These are phyloP conservation scores for Phytophthora aleatoria DNA, from an alignment of 352 stramenopile species.

Conservation along the genomic window DNA sequence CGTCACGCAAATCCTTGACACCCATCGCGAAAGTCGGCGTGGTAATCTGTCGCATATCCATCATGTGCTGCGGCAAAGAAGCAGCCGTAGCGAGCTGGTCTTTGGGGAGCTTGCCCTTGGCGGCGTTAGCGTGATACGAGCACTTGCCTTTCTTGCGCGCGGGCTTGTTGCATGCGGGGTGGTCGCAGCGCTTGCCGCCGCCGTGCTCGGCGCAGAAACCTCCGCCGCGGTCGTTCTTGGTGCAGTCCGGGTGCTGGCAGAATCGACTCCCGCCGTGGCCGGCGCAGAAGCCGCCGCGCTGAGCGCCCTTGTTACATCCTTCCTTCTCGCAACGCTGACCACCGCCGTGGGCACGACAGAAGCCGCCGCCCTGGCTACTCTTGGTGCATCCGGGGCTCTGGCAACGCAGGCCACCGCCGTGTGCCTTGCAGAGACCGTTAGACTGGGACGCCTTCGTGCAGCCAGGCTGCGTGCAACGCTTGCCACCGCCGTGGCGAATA, in stretches of 20 bases:
- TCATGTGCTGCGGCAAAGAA: conserved; percentile 64
- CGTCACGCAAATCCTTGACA: conserved; percentile 50
- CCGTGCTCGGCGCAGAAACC: conserved; percentile 88
- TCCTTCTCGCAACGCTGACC: conserved; percentile 85
- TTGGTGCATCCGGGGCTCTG: conserved; percentile 80
- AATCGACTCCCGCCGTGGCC: conserved; percentile 82
- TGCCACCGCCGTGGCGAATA: conserved; percentile 84
- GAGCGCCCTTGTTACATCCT: conserved; percentile 84
- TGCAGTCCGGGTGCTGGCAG: conserved; percentile 86
- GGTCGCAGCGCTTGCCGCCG: conserved; percentile 82
- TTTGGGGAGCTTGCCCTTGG: conserved; percentile 72
- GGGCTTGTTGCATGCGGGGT: conserved; percentile 78
- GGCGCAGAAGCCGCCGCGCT: conserved; percentile 81
- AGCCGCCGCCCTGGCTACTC: conserved; percentile 82
- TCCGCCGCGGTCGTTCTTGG: conserved; percentile 86
- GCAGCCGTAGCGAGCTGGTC: conserved; percentile 36
- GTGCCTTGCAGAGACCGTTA: conserved; percentile 85
- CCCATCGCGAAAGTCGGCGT: conserved; percentile 55
- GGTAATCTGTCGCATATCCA: conserved; percentile 86
- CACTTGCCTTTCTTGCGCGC: conserved; percentile 89
- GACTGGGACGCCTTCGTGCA: conserved; percentile 86
- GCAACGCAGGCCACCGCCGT: conserved; percentile 83
- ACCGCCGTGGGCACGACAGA: conserved; percentile 82
- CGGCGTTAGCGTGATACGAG: conserved; percentile 82
- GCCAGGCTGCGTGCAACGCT: conserved; percentile 74